phyloP scores from a whole-genome alignment of 352 stramenopile species.

The Elongisporangium anandrum region DNA sequence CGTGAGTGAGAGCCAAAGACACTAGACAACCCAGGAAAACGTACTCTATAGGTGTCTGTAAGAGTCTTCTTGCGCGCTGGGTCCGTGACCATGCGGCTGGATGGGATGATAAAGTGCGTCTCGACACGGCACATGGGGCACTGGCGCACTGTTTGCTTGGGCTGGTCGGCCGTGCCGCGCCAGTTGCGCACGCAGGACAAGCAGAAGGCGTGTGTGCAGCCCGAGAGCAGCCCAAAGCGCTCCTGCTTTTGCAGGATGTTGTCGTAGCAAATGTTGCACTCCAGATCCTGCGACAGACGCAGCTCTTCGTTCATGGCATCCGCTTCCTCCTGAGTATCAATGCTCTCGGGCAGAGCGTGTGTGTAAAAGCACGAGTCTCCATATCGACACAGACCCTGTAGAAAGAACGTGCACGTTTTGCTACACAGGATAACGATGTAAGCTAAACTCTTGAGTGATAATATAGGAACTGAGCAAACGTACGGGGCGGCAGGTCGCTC shows the following conservation, averaged over 20 bases:
- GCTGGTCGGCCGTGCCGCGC: constrained; percentile 51
- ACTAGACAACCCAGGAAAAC: constrained; percentile 7
- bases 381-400: constrained; percentile 78
- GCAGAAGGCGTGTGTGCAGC: constrained; percentile 81
- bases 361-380: constrained; percentile 80
- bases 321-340: constrained; percentile 46
- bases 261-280: constrained; percentile 87
- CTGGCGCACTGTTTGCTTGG: constrained; percentile 74
- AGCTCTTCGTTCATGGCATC: constrained; percentile 58
- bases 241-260: constrained; percentile 67
- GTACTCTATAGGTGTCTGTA: constrained; percentile 61
- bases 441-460: not conserved
- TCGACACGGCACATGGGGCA: constrained; percentile 75
- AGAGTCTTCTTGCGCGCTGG: constrained; percentile 63
- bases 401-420: constrained; percentile 80
- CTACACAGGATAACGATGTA: constrained; percentile 17
- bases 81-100: constrained; percentile 69
- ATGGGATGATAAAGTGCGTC: constrained; percentile 83
- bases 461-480: not conserved
- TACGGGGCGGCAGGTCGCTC: not conserved
- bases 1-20: constrained; percentile 4
- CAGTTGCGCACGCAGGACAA: constrained; percentile 81
- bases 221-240: constrained; percentile 78
- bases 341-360: constrained; percentile 44
- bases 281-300: constrained; percentile 52